Base-by-base conservation (phyloP, 164 flowering plant species). In the Vitis labrusca region DNA sequence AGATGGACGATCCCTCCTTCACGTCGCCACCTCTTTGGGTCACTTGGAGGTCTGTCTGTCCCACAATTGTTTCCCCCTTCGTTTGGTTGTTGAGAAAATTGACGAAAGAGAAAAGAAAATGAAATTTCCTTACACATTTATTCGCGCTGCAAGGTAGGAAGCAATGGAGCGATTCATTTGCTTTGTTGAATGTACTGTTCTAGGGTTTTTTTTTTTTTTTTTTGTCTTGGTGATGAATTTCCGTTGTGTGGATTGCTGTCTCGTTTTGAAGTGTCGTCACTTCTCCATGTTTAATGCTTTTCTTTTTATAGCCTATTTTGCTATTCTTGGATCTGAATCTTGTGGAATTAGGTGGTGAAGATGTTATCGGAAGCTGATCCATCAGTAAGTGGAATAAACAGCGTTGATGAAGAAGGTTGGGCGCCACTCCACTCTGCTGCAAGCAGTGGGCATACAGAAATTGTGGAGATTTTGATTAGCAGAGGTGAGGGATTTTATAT, bases 401-500 rank as follows among this genome's bases (percentile, higher is more conserved):
- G 83, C 61, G 71, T 71, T 6, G 99, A 95, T 73, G 99, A 95
- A 65, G 99, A 93, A 82, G 98, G 99, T 0, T 95, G 99, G 99
- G 90, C 91, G 0, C 98, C 99, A 1, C 73, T 95, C 76, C 99
- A 95, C 78, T 91, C 98, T 49, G 93, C 99, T 3, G 88, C 94
- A 9, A 92, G 98, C 79, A 84, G 87, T 74, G 99, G 99, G 23
- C 81, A 89, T 84, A 53, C 63, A 5, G 85, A 89, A 49, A 83
- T 92, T 55, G 80, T 92, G 19, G 84, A 89, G 50, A 75, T 77
- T 64, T 79, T 94, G 77, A 76, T 94, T 1, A 81, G 75, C 62
- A 76, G 69, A 77, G 98, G 98, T 88, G 61, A 66, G 77, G 5
- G 16, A 9, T 62, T 66, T 60, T 51, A 9, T 30, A n/a, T 32